phyloP scores from a whole-genome alignment of 768 basidiomycete genomes.

The Udeniomyces megalosporus region DNA sequence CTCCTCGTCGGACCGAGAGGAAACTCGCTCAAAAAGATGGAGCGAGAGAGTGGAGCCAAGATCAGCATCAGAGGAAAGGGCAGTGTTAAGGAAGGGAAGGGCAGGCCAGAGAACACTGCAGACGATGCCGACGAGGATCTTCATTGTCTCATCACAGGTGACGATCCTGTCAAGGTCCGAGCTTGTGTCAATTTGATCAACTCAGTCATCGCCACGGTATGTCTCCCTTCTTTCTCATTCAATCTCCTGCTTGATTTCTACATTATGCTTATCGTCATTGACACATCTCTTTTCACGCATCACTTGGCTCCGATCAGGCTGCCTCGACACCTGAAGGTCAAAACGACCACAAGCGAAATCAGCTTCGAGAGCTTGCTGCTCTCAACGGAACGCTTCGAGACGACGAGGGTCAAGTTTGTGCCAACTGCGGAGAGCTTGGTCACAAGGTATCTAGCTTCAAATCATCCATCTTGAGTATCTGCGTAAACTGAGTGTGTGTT shows the following conservation, averaged over 20 bases:
- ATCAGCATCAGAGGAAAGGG: slow-evolving; percentile 98
- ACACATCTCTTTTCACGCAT: background rate
- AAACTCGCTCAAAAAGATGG: slow-evolving; percentile 99
- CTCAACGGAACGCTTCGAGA: slow-evolving; percentile 97
- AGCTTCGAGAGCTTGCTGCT: slow-evolving; percentile 91
- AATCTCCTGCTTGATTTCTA: background rate
- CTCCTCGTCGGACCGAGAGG: slow-evolving; percentile 94
- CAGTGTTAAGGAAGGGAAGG: slow-evolving; percentile 96
- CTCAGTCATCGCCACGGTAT: slow-evolving; percentile 89
- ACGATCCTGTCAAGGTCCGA: slow-evolving; percentile 78
- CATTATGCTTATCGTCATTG: background rate
- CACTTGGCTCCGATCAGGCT: slow-evolving; percentile 40
- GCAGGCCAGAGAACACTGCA: slow-evolving; percentile 79
- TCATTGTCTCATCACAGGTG: slow-evolving; percentile 89
- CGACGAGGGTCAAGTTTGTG: slow-evolving; percentile 98
- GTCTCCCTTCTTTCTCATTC: slow-evolving; percentile 23
- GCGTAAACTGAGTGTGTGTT: background rate
- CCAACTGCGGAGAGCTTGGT: slow-evolving; percentile 35
- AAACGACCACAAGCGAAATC: slow-evolving; percentile 98
- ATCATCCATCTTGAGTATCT: too few species aligned
- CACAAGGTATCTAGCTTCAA: slow-evolving; percentile 16
- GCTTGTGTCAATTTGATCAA: slow-evolving; percentile 91
- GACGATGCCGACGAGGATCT: slow-evolving; percentile 98
- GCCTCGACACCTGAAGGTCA: slow-evolving; percentile 98
- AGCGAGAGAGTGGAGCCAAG: slow-evolving; percentile 91